Evolutionary conservation across 2,329 filamentous ascomycete species (phyloP), one percentile per base, ranked within the genome.

Genomic region (Westerdykella ornata): DNA sequence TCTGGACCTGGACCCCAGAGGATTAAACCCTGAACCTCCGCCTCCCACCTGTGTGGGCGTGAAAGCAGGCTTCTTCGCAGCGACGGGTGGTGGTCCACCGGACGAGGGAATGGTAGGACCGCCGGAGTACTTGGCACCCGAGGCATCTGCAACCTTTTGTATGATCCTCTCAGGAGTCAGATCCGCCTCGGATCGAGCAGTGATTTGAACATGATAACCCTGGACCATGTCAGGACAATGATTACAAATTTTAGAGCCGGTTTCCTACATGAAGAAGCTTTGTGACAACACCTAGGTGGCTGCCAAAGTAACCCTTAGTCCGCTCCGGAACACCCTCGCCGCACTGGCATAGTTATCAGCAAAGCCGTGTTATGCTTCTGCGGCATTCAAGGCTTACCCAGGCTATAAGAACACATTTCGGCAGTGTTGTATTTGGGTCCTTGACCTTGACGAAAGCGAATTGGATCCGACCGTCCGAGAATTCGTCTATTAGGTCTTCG

Each of bases 261-360:
- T 7, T 2, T 22, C 70, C 38, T 62, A 82, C 82, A 71, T 96
- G 89, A 32, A 98, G 78, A 53, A 96, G 76, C 69, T 95, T 96
- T 47, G 88, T 82, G 29, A 97, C 88, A 36, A 88, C 84, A 46
- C 85, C 82, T 36, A 92, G 73, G 69, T 98, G 90, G 70, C 88
- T 96, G 52, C 88, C 95, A 65, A 98, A 98, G 70, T 97, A 97
- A 51, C 92, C 92, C 71, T 97, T 98, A 47, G 90, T 97, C 58
- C 90, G 78, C 70, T 98, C 92, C n/a, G 92, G 92, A 13, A 98
- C 92, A 55, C 92, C 92, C 62, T 94, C 90, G 52, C 92, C 92
- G 66, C 92, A 98, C 85, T 76, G 49, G 7, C 22, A 37, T 38
- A 33, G 39, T 5, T 34, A 29, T 53, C 42, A 53, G 48, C 26